Conservation (phyloP, 139 green algal genomes). For the Auxenochlorella protothecoides region DNA sequence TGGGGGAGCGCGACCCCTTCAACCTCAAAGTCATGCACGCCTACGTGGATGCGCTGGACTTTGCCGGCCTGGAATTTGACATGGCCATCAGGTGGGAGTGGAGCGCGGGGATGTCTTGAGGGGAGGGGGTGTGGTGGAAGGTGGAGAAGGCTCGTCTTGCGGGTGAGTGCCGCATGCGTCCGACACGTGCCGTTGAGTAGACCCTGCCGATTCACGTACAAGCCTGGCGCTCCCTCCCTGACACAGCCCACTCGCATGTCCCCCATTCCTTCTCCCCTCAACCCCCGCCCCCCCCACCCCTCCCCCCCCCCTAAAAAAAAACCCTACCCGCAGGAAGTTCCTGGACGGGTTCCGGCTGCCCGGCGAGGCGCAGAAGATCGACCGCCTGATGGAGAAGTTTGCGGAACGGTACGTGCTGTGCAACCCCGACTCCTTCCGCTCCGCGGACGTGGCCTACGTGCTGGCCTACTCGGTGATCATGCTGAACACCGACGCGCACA, state of each 20-base stretch:
- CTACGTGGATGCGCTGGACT: constrained; percentile 92
- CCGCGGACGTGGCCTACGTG: constrained; percentile 94
- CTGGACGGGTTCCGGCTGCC: constrained; percentile 74
- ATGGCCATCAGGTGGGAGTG: constrained; percentile 66
- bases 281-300: no score
- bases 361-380: constrained; percentile 99
- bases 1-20: constrained; percentile 87
- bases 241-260: constrained; percentile 2
- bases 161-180: no score
- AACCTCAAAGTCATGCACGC: constrained; percentile 93
- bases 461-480: constrained; percentile 98
- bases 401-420: constrained; percentile 86
- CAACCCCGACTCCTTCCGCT: constrained; percentile 86
- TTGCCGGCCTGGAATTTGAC: constrained; percentile 78
- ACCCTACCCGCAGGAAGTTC: constrained; percentile 28
- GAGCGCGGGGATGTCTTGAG: no score
- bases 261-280: constrained; percentile 11
- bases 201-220: no score
- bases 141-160: no score
- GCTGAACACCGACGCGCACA: constrained; percentile 99
- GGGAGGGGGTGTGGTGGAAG: no score
- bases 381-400: constrained; percentile 99
- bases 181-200: no score
- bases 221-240: no score
- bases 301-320: no score